phyloP scores from a whole-genome alignment of 2,329 filamentous ascomycete species.

The Diplocarpon mali region DNA sequence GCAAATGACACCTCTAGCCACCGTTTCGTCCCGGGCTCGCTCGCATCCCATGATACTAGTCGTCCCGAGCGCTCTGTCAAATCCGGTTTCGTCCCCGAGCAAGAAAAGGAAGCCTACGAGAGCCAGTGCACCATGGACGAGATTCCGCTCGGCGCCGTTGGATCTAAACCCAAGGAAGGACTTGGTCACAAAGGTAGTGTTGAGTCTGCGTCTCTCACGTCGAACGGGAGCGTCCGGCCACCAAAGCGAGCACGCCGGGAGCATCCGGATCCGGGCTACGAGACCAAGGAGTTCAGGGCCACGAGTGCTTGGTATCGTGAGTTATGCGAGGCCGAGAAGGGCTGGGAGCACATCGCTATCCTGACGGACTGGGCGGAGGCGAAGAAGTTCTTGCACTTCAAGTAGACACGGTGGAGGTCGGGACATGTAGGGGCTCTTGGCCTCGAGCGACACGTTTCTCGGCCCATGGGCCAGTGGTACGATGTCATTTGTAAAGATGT shows the following conservation, averaged over 20 bases:
- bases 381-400: neutral
- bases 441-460: neutral
- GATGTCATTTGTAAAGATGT: no score
- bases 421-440: neutral
- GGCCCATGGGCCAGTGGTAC: neutral
- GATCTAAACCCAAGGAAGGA: no score
- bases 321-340: neutral
- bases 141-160: no score
- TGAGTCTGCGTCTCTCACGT: neutral
- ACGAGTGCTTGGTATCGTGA: neutral
- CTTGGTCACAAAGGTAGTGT: no score
- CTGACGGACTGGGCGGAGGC: neutral
- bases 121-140: no score
- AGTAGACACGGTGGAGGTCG: neutral
- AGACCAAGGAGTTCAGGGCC: neutral
- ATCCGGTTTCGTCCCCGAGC: no score
- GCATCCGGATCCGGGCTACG: neutral
- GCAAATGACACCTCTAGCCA: no score
- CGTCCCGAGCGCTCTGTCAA: no score
- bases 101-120: no score
- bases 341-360: neutral
- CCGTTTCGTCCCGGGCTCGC: no score
- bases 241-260: neutral
- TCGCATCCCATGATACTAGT: no score
- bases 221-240: neutral